Evolutionary conservation across 129 eudicot genomes (phyloP).

Genomic region (Mikania micrantha): DNA sequence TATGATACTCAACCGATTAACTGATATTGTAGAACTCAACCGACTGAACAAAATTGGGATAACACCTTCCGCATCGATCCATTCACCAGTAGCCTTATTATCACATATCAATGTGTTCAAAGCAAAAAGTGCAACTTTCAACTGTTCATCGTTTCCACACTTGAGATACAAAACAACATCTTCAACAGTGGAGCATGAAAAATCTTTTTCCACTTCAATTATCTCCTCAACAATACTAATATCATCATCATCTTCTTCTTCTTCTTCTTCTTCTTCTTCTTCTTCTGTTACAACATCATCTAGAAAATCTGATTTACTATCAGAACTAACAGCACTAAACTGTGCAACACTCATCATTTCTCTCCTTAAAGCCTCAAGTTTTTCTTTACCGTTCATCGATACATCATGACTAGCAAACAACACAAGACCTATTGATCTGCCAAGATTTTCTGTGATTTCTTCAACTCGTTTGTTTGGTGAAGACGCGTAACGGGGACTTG

Average conservation of each 20-base stretch:
- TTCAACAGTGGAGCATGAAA: constrained; percentile 30
- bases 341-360: constrained; percentile 69
- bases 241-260: no score
- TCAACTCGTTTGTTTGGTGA: constrained; percentile 50
- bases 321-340: constrained; percentile 50
- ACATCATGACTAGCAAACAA: constrained; percentile 73
- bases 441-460: constrained; percentile 56
- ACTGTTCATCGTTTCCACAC: constrained; percentile 64
- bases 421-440: constrained; percentile 80
- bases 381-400: constrained; percentile 46
- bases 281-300: constrained; percentile 34
- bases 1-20: constrained; percentile 51
- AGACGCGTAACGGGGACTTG: constrained; percentile 25
- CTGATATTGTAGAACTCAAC: constrained; percentile 44
- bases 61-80: constrained; percentile 54
- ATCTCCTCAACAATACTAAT: constrained; percentile 32
- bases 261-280: no score
- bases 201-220: constrained; percentile 32
- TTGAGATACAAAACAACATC: constrained; percentile 56
- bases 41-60: constrained; percentile 46
- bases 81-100: constrained; percentile 32
- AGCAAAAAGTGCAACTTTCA: constrained; percentile 40
- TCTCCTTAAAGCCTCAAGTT: constrained; percentile 60
- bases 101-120: constrained; percentile 39
- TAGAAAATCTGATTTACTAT: constrained; percentile 43